Evolutionary conservation across 73 alveolate genomes (phyloP).

Genomic region (Halteria grandinella): DNA sequence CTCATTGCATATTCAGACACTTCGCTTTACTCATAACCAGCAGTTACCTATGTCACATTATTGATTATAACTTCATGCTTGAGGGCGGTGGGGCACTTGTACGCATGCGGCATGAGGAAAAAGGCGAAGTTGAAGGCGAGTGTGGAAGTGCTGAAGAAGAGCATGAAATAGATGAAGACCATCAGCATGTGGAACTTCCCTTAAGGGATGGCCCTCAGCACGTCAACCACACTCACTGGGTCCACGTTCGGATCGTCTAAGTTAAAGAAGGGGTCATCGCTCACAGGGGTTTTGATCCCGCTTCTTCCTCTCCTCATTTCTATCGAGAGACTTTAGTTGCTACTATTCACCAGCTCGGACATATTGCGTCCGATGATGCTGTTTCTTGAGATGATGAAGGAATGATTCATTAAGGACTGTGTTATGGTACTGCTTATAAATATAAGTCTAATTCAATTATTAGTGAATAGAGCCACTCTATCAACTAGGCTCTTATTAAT

Average conservation of each 20-base stretch:
- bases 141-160: constrained; percentile 16
- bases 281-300: too few relatives aligned
- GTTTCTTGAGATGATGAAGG: too few relatives aligned
- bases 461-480: too few relatives aligned
- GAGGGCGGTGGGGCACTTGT: constrained; percentile 31
- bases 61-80: neutral
- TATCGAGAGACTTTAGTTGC: too few relatives aligned
- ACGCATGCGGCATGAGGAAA: constrained; percentile 31
- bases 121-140: constrained; percentile 33
- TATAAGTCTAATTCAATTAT: too few relatives aligned
- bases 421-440: too few relatives aligned
- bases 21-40: constrained; percentile 11
- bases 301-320: too few relatives aligned
- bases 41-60: neutral
- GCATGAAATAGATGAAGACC: constrained; percentile 3
- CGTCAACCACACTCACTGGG: constrained; percentile 26
- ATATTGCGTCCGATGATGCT: too few relatives aligned
- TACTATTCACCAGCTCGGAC: too few relatives aligned
- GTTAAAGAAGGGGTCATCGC: constrained; percentile 39
- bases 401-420: too few relatives aligned
- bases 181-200: constrained; percentile 24
- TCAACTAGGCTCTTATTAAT: too few relatives aligned
- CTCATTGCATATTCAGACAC: neutral
- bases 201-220: constrained; percentile 24
- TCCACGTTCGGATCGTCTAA: constrained; percentile 38